Percentiles rank a stretch among this genome's conserved stretches.
Evolutionary conservation across 768 basidiomycete genomes (phyloP).

Genomic region (Boletus huronensis): DNA sequence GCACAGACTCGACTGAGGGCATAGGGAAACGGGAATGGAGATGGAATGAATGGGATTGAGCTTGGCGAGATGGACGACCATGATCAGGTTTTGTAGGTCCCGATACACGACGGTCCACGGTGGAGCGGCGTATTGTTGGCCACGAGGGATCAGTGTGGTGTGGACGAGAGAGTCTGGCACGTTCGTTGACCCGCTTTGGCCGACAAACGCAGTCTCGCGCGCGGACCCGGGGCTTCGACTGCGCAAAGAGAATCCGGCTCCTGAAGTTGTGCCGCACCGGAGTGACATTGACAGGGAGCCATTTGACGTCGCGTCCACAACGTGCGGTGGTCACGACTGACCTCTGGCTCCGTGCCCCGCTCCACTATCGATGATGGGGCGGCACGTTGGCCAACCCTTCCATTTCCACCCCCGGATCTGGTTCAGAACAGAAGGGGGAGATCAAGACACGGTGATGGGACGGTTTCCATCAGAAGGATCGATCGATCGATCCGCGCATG

Average conservation of each 20-base stretch:
- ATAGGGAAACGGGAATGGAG: conserved; percentile 5
- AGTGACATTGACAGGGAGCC: conserved; percentile 2
- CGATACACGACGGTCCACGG: conserved; percentile 2
- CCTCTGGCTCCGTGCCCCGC: neutral
- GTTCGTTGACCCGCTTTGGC: neutral
- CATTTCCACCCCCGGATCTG: neutral
- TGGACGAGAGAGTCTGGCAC: neutral
- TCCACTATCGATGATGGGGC: neutral
- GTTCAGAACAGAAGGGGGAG: neutral
- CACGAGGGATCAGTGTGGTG: neutral
- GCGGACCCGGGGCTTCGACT: conserved; percentile 1
- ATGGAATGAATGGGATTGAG: neutral
- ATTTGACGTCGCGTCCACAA: conserved; percentile 7
- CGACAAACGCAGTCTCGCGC: neutral
- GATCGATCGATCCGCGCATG: conserved; percentile 21
- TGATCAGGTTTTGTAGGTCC: conserved; percentile 13
- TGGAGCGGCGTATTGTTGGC: conserved; percentile 6
- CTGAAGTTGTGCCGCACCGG: neutral
- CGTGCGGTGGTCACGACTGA: no score
- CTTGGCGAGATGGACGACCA: neutral
- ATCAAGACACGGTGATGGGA: conserved; percentile 13
- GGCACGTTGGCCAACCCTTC: neutral
- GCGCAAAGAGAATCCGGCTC: neutral
- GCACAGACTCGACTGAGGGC: conserved; percentile 1
- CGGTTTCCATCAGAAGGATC: conserved; percentile 33